Evolutionary conservation across 192 early-diverging fungal species (phyloP), one percentile per base, ranked within the genome.

Genomic region (Backusella luteola): DNA sequence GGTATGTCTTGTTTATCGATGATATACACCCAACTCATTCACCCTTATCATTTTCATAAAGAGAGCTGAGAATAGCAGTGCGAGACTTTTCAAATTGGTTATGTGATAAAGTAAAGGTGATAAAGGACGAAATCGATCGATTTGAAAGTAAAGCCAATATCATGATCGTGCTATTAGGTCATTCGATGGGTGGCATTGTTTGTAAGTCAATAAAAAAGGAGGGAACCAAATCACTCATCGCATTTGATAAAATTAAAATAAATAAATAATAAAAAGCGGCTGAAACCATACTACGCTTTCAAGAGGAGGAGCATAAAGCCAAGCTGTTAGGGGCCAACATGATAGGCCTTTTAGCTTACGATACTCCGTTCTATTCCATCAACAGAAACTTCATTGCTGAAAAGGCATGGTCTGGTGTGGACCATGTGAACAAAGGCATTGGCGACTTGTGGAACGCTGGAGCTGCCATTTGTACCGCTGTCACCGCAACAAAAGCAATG

Each of bases 171-270:
- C 42, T 79, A 21, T 66, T 68, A 44, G 81, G 73, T 36, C 76
- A 90, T 73, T 89, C 87, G 8, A 90, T 90, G 89, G 89, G 89
- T 71, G 89, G 89, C 19, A 80, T 90, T 72, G 84, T 89, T 11
- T 85, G 88, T 90, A 88, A 77, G 69, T 3, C 23, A 39, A n/a
- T 4, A 19, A 63, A 63, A 12, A 63, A 63, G 2, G 11, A 14
- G 12, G 8, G 12, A 29, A 4, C 9, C 14, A 26, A 38, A n/a
- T 53, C 26, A 35, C 19, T 41, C 11, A 46, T 32, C 26, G 38
- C 9, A 29, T 67, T 39, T 26, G 23, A 29, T 26, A 36, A 26
- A 34, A 42, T 29, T 56, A 44, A n/a, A 23, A 70, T 70, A 32
- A 32, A 23, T 34, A 21, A 49, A 39, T 71, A 52, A 39, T 39